Percentiles rank a stretch among this genome's conserved stretches.
Evolutionary conservation across 352 stramenopile genomes (phyloP).

Genomic region (Pythium aristosporum): DNA sequence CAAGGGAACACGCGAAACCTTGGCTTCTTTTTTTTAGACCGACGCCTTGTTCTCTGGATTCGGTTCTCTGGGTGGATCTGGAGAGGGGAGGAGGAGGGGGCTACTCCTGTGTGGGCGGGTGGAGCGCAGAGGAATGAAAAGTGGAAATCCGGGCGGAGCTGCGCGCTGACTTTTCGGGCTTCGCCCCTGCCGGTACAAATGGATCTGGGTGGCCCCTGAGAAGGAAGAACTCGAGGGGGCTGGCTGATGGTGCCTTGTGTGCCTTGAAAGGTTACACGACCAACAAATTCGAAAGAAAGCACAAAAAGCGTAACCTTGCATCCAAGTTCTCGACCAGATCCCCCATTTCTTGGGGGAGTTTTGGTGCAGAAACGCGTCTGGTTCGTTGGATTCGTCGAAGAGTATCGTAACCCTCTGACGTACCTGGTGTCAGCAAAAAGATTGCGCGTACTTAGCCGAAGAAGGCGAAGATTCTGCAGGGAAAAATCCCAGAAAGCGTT

Average conservation of each 20-base stretch:
- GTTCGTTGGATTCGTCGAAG: not conserved
- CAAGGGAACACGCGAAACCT: constrained; percentile 7
- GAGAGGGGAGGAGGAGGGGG: not conserved
- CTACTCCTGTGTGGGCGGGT: not conserved
- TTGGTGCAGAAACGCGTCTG: not conserved
- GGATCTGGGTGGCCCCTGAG: not conserved
- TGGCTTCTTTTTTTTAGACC: constrained; percentile 14
- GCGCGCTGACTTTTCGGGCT: not conserved
- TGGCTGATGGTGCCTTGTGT: constrained; percentile 1
- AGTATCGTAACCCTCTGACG: constrained; percentile 9
- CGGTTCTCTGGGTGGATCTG: not conserved
- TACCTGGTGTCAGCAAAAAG: not conserved
- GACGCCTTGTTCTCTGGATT: not conserved
- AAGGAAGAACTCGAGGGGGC: not conserved
- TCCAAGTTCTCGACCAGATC: not conserved
- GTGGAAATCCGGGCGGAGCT: not conserved
- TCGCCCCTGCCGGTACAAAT: not conserved
- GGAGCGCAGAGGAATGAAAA: not conserved
- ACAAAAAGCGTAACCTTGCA: constrained; percentile 9
- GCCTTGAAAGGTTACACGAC: constrained; percentile 14
- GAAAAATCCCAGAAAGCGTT: constrained; percentile 13
- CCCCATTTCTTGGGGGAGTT: not conserved
- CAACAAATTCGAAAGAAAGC: constrained; percentile 9
- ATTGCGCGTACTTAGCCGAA: constrained; percentile 10
- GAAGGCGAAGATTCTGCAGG: not conserved